Base-by-base conservation (phyloP, 2,329 filamentous ascomycete genomes). In the Diplodia seriata region DNA sequence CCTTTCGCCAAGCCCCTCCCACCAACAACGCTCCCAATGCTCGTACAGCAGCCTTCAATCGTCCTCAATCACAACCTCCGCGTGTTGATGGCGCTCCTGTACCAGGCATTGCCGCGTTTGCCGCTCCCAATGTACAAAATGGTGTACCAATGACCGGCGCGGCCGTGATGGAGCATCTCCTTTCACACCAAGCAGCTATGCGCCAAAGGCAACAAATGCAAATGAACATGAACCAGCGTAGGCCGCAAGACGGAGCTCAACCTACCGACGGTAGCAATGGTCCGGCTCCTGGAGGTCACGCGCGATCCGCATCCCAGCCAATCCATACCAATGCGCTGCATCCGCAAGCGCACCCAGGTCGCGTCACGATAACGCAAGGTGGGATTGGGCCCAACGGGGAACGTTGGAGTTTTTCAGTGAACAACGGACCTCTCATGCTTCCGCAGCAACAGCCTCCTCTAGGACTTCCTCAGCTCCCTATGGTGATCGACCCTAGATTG, bases 331-430 rank as follows among this genome's bases (percentile, higher is more conserved):
- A 12, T 70, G 68, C 74, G 73, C 67, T 63, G 71, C 69, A 73
- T 71, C 69, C 71, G 75, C 59, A 75, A 20, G 4, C 26, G 11
- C 57, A 43, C 12, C 57, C 57, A n/a, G 26, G 40, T 29, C 57
- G 61, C 9, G 61, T 54, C 47, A 83, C 81, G 11, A 79, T 85
- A 23, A 80, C 83, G 9, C 82, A 83, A 38, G 84, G 87, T 73
- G 80, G 81, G 9, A 72, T 83, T 38, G 82, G 82, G 0, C 82
- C 84, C 11, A 84, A 86, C 70, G 85, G 85, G 18, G 80, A 85
- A 68, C 79, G 83, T 67, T 85, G 83, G 81, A 82, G 83, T 51
- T 78, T 86, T 65, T 85, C 83, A 2, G 78, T 84, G 65, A 86
- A 85, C 71, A 83, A 85, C 69, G 79, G 80, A 15, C 74, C 71